phyloP scores from a whole-genome alignment of 164 flowering plant species.

The Euptelea pleiosperma region DNA sequence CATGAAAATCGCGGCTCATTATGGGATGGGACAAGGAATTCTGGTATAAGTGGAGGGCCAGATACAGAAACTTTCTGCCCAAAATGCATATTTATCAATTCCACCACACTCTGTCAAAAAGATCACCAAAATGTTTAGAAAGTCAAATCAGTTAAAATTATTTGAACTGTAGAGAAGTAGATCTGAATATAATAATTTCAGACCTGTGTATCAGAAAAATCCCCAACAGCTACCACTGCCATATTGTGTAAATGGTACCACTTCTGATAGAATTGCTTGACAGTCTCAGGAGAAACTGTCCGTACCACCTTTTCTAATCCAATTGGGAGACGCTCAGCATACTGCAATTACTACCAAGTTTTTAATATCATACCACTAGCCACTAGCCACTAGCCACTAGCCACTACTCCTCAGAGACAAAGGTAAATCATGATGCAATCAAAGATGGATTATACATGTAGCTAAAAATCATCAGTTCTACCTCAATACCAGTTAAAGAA shows the following conservation, averaged over 20 bases:
- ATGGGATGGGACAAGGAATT: conserved; percentile 69
- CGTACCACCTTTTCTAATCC: conserved; percentile 88
- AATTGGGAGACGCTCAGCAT: conserved; percentile 92
- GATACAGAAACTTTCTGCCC: conserved; percentile 49
- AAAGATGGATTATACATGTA: too few relatives aligned
- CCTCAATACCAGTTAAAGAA: too few relatives aligned
- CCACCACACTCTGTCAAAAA: conserved; percentile 66
- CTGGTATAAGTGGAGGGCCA: conserved; percentile 45
- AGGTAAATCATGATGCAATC: not conserved
- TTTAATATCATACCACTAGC: not conserved
- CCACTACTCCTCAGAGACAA: not conserved
- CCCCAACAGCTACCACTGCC: conserved; percentile 97
- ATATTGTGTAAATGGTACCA: conserved; percentile 88
- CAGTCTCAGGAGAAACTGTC: conserved; percentile 68
- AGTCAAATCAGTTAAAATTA: not conserved
- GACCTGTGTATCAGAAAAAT: conserved; percentile 91
- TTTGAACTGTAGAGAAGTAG: not conserved
- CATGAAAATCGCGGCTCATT: conserved; percentile 83
- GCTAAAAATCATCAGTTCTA: too few relatives aligned
- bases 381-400: not conserved
- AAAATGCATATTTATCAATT: conserved; percentile 76
- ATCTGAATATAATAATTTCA: conserved; percentile 8
- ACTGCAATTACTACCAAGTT: conserved; percentile 48
- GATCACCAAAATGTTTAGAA: conserved; percentile 4
- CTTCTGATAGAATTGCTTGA: conserved; percentile 68